Conservation (phyloP, 2,329 filamentous ascomycete genomes). For the Fusarium protoensiforme region DNA sequence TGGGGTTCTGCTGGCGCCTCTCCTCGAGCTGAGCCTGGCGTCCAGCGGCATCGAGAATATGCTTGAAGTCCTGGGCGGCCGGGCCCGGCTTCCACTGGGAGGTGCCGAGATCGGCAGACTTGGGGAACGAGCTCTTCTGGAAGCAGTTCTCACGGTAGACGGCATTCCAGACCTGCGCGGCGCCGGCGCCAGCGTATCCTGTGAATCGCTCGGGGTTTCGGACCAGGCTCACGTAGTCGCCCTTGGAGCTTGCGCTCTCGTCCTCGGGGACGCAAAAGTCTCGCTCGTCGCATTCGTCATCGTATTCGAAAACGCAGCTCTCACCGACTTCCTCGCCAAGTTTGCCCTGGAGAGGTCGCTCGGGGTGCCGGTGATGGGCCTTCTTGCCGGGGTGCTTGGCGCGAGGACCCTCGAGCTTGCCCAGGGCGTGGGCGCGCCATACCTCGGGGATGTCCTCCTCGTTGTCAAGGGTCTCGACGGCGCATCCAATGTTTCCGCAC, state of each 20-base stretch:
- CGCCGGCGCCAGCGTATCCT: conserved; percentile 86
- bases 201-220: conserved; percentile 97
- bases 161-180: conserved; percentile 93
- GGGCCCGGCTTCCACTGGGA: conserved; percentile 57
- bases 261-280: conserved; percentile 98
- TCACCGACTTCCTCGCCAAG: conserved; percentile 90
- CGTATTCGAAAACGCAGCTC: conserved; percentile 96
- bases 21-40: conserved; percentile 72
- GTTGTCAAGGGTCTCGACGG: conserved; percentile 93
- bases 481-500: conserved; percentile 97
- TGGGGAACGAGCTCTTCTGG: conserved; percentile 72
- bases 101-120: conserved; percentile 65
- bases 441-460: conserved; percentile 93
- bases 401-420: conserved; percentile 90
- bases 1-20: conserved; percentile 54
- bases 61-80: conserved; percentile 70
- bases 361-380: conserved; percentile 75
- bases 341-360: conserved; percentile 81
- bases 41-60: conserved; percentile 68
- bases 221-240: conserved; percentile 94
- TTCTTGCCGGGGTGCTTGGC: conserved; percentile 87
- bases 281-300: conserved; percentile 95
- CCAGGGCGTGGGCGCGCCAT: conserved; percentile 92
- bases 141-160: conserved; percentile 99
- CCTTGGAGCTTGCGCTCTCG: conserved; percentile 85